Evolutionary conservation across 2,329 filamentous ascomycete genomes (phyloP).

Genomic region (Aspergillus phoenicis): DNA sequence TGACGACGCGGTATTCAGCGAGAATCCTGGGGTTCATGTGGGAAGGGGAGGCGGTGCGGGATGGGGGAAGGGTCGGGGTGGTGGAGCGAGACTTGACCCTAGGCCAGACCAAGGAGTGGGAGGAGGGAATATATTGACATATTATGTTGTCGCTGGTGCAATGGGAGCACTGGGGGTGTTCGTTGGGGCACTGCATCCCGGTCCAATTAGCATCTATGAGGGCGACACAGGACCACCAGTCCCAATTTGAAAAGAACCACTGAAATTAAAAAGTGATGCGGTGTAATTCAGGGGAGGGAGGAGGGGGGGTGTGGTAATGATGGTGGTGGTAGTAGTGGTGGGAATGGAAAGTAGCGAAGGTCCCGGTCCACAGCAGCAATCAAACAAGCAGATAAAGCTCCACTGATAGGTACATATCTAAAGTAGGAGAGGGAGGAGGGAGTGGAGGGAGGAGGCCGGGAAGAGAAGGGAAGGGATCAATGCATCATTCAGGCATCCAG

Average conservation of each 20-base stretch:
- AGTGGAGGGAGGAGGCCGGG: background rate
- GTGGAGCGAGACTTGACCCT: slow-evolving; percentile 18
- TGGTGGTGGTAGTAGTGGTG: background rate
- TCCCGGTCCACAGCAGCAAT: background rate
- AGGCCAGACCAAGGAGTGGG: slow-evolving; percentile 17
- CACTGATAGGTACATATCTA: background rate
- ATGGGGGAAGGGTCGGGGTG: slow-evolving; percentile 10
- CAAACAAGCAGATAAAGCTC: background rate
- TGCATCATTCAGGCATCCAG: slow-evolving; percentile 5
- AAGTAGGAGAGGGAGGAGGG: background rate
- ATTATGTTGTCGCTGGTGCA: slow-evolving; percentile 19
- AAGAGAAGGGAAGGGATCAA: background rate
- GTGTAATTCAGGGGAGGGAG: background rate
- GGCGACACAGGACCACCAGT: background rate
- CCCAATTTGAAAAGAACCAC: background rate
- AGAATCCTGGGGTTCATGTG: slow-evolving; percentile 8
- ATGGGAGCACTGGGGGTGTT: slow-evolving; percentile 21
- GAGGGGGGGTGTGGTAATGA: too few species aligned
- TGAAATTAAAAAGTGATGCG: background rate
- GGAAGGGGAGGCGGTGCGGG: slow-evolving; percentile 16
- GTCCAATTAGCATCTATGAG: slow-evolving; percentile 16
- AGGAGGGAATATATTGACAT: slow-evolving; percentile 19
- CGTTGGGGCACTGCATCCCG: slow-evolving; percentile 18
- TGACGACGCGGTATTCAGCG: slow-evolving; percentile 13
- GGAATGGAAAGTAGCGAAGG: background rate